Evolutionary conservation across 371 early-diverging fungal species (phyloP).

Genomic region (Lichtheimia corymbifera): DNA sequence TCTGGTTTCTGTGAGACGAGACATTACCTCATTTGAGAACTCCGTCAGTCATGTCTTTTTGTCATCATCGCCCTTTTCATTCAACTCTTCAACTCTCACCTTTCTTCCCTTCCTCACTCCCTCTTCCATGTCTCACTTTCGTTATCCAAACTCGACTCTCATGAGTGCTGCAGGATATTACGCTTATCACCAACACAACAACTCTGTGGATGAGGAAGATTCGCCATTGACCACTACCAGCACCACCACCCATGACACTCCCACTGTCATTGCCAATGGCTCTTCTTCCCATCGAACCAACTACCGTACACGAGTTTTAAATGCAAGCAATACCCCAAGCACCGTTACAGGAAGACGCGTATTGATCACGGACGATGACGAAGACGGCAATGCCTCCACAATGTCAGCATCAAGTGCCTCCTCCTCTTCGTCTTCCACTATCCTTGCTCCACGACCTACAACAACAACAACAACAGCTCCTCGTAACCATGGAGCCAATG

Average conservation of each 20-base stretch:
- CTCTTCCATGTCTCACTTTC: slow-evolving; percentile 32
- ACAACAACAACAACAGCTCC: not conserved
- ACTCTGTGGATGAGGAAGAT: slow-evolving; percentile 13
- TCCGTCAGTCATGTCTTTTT: no score
- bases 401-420: slow-evolving; percentile 10
- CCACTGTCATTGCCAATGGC: slow-evolving; percentile 2
- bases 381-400: slow-evolving; percentile 5
- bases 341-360: not conserved
- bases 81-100: not conserved
- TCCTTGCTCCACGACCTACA: slow-evolving; percentile 13
- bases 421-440: slow-evolving; percentile 14
- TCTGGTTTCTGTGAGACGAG: no score
- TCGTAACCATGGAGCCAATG: not conserved
- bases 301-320: not conserved
- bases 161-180: slow-evolving; percentile 28
- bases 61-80: no score
- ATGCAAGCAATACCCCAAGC: slow-evolving; percentile 1
- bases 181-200: slow-evolving; percentile 20
- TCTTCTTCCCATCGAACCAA: not conserved
- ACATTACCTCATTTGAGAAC: no score
- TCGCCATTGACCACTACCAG: not conserved
- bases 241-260: not conserved
- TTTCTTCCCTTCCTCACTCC: not conserved
- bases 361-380: slow-evolving; percentile 10
- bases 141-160: slow-evolving; percentile 28